phyloP scores from a whole-genome alignment of 2,329 filamentous ascomycete genomes.

The Zymoseptoria brevis region DNA sequence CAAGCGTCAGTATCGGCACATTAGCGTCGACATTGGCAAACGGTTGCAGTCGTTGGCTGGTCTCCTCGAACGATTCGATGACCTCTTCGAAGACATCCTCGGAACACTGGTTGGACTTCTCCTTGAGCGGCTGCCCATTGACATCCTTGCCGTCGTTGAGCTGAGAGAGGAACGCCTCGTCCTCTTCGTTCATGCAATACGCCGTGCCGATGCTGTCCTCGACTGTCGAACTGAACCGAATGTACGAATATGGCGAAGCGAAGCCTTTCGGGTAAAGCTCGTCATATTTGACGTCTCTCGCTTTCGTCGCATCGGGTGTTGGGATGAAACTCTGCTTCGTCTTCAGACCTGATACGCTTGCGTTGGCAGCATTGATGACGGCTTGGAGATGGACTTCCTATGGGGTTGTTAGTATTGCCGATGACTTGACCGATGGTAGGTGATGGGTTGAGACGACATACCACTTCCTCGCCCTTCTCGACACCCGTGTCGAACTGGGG shows the following conservation, averaged over 20 bases:
- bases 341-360: slow-evolving; percentile 49
- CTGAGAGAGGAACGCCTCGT: slow-evolving; percentile 73
- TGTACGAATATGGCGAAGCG: slow-evolving; percentile 82
- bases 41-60: slow-evolving; percentile 72
- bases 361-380: slow-evolving; percentile 58
- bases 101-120: slow-evolving; percentile 54
- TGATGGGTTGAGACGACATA: slow-evolving; percentile 47
- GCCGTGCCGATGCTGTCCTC: slow-evolving; percentile 85
- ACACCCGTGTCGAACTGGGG: slow-evolving; percentile 89
- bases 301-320: slow-evolving; percentile 54
- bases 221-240: slow-evolving; percentile 95
- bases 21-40: slow-evolving; percentile 78
- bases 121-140: slow-evolving; percentile 23
- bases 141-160: slow-evolving; percentile 71
- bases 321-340: slow-evolving; percentile 56
- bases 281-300: slow-evolving; percentile 70
- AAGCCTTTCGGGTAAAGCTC: slow-evolving; percentile 74
- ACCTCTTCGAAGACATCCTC: slow-evolving; percentile 90
- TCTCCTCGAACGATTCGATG: slow-evolving; percentile 92
- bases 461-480: slow-evolving; percentile 94
- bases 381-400: slow-evolving; percentile 95
- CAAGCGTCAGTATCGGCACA: slow-evolving; percentile 59
- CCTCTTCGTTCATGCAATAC: slow-evolving; percentile 92
- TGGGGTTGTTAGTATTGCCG: slow-evolving; percentile 19
- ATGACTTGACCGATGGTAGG: slow-evolving; percentile 7